Evolutionary conservation across 163 green algal genomes (phyloP), one percentile per base, ranked within the genome.

Genomic region (Coccomyxa subellipsoidea): DNA sequence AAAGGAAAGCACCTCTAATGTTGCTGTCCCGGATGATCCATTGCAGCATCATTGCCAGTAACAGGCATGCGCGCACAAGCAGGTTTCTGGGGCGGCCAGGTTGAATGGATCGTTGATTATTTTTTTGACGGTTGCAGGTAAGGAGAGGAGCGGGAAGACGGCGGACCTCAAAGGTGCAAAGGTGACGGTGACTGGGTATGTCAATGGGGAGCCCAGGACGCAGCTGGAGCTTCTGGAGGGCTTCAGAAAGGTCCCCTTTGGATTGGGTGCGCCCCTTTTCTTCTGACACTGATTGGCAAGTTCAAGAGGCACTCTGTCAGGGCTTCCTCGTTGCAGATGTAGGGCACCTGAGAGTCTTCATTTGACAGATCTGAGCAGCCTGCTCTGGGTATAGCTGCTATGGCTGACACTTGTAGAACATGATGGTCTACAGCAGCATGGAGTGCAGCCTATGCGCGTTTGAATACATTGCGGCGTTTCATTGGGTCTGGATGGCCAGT

Each of bases 211-310:
- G 70, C 70, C 70, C 18, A 31, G 70, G 27, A 77, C 70, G 32
- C 70, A 77, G 25, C 70, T 77, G 70, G 70, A 77, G 70, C 70
- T 77, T 7, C 34, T 77, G 70, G 32, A 77, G 21, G 70, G 70
- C 34, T 38, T 77, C 32, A 7, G 7, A 31, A 38, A 40, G 32
- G 32, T 77, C 32, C 32, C 70, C 31, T 40, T 77, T 32, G 70
- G 70, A 10, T n/a, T 34, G 23, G 70, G 70, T 77, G 25, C 2
- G 70, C 31, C 25, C 7, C n/a, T 7, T 12, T 18, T 29, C 47
- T 18, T 29, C 47, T 66, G 47, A 18, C 18, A 66, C 47, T 66
- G 47, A 29, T 29, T 18, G 47, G 18, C 47, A 66, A 29, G 18
- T 66, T 66, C 12, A 66, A 66, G 47, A 66, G 47, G 47, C 47